These are phyloP conservation scores for Talaromyces adpressus DNA, from an alignment of 495 filamentous ascomycete species.

Conservation along the genomic window DNA sequence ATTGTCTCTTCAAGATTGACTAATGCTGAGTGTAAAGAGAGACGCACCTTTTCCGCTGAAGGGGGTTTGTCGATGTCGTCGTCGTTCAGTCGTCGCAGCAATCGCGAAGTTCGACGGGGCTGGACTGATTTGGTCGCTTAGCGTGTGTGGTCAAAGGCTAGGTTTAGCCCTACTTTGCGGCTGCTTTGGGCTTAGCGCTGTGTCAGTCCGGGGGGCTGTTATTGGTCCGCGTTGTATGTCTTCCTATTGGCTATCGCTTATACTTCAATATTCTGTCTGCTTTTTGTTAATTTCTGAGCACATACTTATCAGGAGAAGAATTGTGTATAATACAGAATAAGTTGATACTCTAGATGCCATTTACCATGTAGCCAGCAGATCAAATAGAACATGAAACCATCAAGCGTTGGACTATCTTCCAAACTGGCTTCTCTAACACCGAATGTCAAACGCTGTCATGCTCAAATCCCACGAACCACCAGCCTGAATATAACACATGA, in stretches of 20 bases:
- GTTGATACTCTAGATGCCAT: no score
- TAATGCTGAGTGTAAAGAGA: not conserved
- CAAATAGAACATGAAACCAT: no score
- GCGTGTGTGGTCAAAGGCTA: constrained; percentile 6
- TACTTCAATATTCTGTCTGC: not conserved
- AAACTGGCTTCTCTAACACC: not conserved
- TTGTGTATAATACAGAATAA: no score
- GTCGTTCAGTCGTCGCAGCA: constrained; percentile 23
- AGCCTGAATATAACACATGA: not conserved
- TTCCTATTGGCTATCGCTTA: not conserved
- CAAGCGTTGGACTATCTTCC: no score
- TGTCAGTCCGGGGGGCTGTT: no score
- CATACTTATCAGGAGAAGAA: no score
- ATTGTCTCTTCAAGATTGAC: not conserved
- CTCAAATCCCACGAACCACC: not conserved
- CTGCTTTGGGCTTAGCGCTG: no score
- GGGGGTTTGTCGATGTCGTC: constrained; percentile 40
- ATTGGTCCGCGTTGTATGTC: no score
- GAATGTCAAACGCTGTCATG: not conserved
- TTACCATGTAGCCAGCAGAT: no score
- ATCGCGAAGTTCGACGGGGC: constrained; percentile 4
- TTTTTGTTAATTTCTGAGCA: not conserved
- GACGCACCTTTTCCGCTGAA: constrained; percentile 44
- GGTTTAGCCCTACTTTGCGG: constrained; percentile 9
- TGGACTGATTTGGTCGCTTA: constrained; percentile 7